Evolutionary conservation across 257 asterid genomes (phyloP), one percentile per base, ranked within the genome.

Genomic region (Jacaranda copaia): DNA sequence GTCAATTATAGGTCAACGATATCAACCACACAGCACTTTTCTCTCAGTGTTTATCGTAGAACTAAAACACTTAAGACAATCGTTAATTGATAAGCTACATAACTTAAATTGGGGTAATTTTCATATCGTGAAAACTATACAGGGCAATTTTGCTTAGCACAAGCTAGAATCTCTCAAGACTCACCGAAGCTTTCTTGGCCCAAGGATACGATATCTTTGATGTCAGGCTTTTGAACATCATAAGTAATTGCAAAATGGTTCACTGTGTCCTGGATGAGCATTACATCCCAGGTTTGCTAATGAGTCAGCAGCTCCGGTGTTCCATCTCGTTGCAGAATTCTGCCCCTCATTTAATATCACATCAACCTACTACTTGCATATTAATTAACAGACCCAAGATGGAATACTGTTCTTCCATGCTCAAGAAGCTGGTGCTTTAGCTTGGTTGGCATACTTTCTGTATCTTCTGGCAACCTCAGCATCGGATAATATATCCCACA

Each of bases 401-500:
- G 4, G 8, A 55, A 8, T 52, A 63, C 25, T 14, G 8, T 45
- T 4, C 77, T 67, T 56, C 68, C 2, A 10, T 48, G 52, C 32
- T 81, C 85, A 79, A 64, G 86, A 19, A 13, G 83, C 36, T 16
- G 87, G 76, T 32, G 77, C 67, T 69, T 59, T 79, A 18, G 78
- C 55, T 45, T 40, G 52, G 67, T 72, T 71, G 46, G 40, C 78
- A 57, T 61, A 88, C 72, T 81, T 85, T 5, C 87, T 91, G 46
- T 79, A 94, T 81, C 85, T 89, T 67, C 78, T 76, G 35, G 77
- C 79, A 61, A 92, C 79, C 18, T 84, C 92, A 40, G 69, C 89
- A 12, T 92, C 97, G 10, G 95, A 77, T 40, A 80, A 78, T 43
- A 85, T 56, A 80, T 92, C 87, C 98, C 96, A 93, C 42, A 88